phyloP scores from a whole-genome alignment of 306 rosid genomes.

The Carpinus fangiana region DNA sequence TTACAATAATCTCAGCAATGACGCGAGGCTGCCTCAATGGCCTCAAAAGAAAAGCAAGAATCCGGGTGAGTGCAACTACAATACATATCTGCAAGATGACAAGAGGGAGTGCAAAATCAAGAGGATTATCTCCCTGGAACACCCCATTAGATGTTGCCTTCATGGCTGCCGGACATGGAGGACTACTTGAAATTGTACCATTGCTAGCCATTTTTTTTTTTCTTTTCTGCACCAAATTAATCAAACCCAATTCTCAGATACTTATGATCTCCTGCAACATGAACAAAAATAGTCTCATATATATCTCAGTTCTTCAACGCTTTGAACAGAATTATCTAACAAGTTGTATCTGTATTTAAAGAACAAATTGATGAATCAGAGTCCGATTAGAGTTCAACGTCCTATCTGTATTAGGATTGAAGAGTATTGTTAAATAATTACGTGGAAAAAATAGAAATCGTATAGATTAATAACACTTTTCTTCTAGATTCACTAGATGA shows the following conservation, averaged over 20 bases:
- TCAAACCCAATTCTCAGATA: background rate
- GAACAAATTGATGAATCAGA: no score
- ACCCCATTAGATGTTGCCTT: constrained; percentile 70
- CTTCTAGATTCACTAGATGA: background rate
- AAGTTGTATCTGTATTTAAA: no score
- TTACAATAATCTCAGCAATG: constrained; percentile 66
- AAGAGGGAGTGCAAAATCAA: constrained; percentile 66
- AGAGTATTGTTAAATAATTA: no score
- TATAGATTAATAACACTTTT: background rate
- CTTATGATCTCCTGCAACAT: no score
- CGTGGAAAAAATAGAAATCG: no score
- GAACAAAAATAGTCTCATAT: no score
- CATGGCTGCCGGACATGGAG: constrained; percentile 40
- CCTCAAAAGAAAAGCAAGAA: constrained; percentile 43
- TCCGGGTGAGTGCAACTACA: constrained; percentile 44
- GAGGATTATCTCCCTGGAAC: constrained; percentile 69
- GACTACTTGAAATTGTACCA: constrained; percentile 10
- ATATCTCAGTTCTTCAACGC: no score
- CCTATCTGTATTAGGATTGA: no score
- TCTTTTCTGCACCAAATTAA: background rate
- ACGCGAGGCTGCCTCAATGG: constrained; percentile 65
- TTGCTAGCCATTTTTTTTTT: constrained; percentile 42
- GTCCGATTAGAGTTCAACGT: no score
- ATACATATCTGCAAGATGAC: constrained; percentile 54
- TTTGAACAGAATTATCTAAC: no score